Percentiles rank a stretch among this genome's conserved stretches.
phyloP scores from a whole-genome alignment of 2,329 filamentous ascomycete species.

The Diaporthe australafricana region DNA sequence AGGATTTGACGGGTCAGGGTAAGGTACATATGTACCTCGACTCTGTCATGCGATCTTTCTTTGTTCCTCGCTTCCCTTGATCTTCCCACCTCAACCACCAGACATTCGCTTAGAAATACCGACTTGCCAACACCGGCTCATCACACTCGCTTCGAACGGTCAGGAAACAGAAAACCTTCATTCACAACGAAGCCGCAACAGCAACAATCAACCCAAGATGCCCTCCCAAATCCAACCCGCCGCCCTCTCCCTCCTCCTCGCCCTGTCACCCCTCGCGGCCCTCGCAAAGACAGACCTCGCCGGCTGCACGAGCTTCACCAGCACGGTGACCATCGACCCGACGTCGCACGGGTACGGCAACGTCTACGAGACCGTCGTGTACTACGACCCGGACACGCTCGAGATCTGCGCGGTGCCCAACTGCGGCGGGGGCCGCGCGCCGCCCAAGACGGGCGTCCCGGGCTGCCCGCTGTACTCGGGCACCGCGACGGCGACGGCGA shows the following conservation, averaged over 20 bases:
- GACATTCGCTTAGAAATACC: background rate
- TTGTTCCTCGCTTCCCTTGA: background rate
- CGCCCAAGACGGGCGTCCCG: constrained; percentile 71
- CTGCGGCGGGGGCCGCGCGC: constrained; percentile 75
- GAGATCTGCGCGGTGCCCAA: constrained; percentile 74
- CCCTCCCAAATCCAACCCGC: background rate
- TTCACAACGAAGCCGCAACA: background rate
- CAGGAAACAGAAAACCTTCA: background rate
- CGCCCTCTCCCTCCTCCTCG: constrained; percentile 32
- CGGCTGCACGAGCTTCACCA: constrained; percentile 57
- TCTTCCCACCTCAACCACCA: background rate
- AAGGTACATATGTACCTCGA: background rate
- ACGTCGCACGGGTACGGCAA: constrained; percentile 42
- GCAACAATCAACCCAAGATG: background rate
- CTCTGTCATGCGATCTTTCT: background rate
- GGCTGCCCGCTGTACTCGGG: constrained; percentile 69
- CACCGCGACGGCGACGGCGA: constrained; percentile 65
- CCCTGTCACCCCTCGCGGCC: constrained; percentile 34
- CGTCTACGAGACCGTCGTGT: constrained; percentile 61
- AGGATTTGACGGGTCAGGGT: background rate
- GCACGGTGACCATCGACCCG: constrained; percentile 34
- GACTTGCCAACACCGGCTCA: background rate
- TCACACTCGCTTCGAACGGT: background rate
- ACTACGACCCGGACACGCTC: constrained; percentile 71
- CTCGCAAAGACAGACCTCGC: constrained; percentile 57